These are phyloP conservation scores for Penicillium psychrofluorescens DNA, from an alignment of 495 filamentous ascomycete genomes.

Conservation along the genomic window DNA sequence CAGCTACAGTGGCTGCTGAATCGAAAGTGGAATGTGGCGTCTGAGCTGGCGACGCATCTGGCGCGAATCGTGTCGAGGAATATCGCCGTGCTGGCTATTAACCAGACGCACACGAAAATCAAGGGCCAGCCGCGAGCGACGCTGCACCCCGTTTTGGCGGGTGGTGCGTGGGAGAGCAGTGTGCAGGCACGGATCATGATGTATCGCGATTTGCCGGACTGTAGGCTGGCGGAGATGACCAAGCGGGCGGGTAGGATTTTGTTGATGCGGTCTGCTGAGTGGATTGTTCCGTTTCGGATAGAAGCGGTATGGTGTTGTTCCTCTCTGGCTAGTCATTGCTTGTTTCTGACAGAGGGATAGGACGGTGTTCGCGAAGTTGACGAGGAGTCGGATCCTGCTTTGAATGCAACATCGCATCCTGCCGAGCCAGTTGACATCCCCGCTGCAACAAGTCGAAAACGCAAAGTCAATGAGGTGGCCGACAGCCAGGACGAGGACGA, in stretches of 20 bases:
- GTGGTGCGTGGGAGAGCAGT: slow-evolving; percentile 60
- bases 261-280: slow-evolving; percentile 23
- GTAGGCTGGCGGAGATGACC: slow-evolving; percentile 38
- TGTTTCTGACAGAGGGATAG: slow-evolving; percentile 11
- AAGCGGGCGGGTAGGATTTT: slow-evolving; percentile 32
- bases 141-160: slow-evolving; percentile 65
- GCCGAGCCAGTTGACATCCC: too few relatives aligned
- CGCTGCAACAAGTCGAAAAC: slow-evolving; percentile 21
- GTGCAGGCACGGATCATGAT: slow-evolving; percentile 61
- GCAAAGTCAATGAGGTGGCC: slow-evolving; percentile 44
- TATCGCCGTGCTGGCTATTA: slow-evolving; percentile 61
- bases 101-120: slow-evolving; percentile 65
- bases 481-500: slow-evolving; percentile 46
- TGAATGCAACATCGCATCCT: too few relatives aligned
- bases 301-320: slow-evolving; percentile 21
- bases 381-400: not conserved
- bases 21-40: slow-evolving; percentile 55
- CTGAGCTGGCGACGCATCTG: slow-evolving; percentile 49
- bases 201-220: slow-evolving; percentile 52
- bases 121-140: slow-evolving; percentile 46
- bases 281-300: slow-evolving; percentile 33
- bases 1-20: slow-evolving; percentile 49
- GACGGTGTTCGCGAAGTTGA: slow-evolving; percentile 20
- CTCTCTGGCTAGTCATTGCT: not conserved
- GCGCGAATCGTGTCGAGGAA: slow-evolving; percentile 61